A percentile compares a stretch with the other conserved stretches of the same genome.
Conservation (phyloP, 1,139 yeast species). For the Dujonia santamariae region DNA sequence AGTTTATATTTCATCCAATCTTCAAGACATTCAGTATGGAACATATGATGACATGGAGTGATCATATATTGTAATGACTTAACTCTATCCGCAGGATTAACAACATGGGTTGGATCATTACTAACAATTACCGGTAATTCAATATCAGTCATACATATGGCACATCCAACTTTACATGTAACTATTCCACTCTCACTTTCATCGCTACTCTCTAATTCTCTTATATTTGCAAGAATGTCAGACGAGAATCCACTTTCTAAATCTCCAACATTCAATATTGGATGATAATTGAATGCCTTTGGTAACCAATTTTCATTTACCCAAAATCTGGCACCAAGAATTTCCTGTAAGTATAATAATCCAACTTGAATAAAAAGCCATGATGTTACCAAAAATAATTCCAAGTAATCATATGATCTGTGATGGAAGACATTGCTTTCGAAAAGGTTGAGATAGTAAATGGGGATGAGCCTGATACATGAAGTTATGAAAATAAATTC, state of each 20-base stretch:
- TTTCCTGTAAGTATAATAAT: constrained; percentile 57
- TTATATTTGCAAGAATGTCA: constrained; percentile 30
- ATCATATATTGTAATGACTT: constrained; percentile 65
- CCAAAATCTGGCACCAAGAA: constrained; percentile 81
- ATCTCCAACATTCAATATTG: constrained; percentile 56
- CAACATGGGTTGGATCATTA: constrained; percentile 10
- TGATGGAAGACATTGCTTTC: constrained; percentile 46
- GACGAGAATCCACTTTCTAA: constrained; percentile 55
- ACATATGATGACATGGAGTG: constrained; percentile 88
- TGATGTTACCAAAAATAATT: constrained; percentile 40
- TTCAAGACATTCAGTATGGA: constrained; percentile 83
- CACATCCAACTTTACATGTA: constrained; percentile 58
- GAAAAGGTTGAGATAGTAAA: constrained; percentile 55
- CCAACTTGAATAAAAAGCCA: constrained; percentile 61
- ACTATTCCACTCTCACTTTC: constrained; percentile 19
- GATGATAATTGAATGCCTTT: constrained; percentile 79
- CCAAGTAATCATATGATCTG: constrained; percentile 53
- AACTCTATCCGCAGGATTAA: constrained; percentile 14
- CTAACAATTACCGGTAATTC: constrained; percentile 51
- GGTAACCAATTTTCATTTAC: constrained; percentile 73
- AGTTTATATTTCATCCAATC: constrained; percentile 91
- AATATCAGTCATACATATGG: constrained; percentile 83
- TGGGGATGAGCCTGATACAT: constrained; percentile 58
- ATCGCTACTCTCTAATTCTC: constrained; percentile 19
- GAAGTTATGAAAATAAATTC: constrained; percentile 69